Evolutionary conservation across 2,329 filamentous ascomycete genomes (phyloP).

Genomic region (Exophiala aquamarina): DNA sequence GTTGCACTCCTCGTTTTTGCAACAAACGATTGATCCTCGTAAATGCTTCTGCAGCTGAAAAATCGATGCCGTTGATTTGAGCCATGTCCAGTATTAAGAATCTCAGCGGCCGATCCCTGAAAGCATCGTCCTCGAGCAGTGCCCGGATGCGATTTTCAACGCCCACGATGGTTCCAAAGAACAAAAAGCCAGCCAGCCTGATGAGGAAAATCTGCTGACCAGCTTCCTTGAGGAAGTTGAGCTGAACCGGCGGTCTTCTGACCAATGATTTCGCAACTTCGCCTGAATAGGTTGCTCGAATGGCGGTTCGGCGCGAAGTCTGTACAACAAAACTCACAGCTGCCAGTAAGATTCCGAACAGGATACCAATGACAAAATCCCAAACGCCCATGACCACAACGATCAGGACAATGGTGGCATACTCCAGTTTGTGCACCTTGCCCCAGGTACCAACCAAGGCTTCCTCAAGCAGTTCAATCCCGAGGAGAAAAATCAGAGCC

Average conservation of each 20-base stretch:
- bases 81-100: conserved; percentile 87
- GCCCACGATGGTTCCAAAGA: conserved; percentile 95
- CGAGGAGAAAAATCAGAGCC: conserved; percentile 89
- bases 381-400: conserved; percentile 95
- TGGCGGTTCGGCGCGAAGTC: conserved; percentile 83
- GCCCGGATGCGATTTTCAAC: conserved; percentile 85
- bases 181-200: conserved; percentile 92
- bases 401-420: conserved; percentile 81
- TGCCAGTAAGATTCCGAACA: conserved; percentile 85
- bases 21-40: conserved; percentile 86
- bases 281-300: conserved; percentile 86
- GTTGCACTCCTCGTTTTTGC: conserved; percentile 71
- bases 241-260: conserved; percentile 82
- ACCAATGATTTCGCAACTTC: conserved; percentile 90
- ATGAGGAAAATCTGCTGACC: conserved; percentile 87
- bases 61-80: conserved; percentile 90
- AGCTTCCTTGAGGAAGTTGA: conserved; percentile 80
- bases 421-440: conserved; percentile 83
- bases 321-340: conserved; percentile 91
- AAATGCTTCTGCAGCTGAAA: conserved; percentile 93
- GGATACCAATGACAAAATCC: conserved; percentile 93
- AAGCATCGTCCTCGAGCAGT: conserved; percentile 79
- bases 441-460: conserved; percentile 86
- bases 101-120: conserved; percentile 74
- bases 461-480: conserved; percentile 87